Evolutionary conservation across 345 rosid genomes (phyloP).

Genomic region (Murraya paniculata): DNA sequence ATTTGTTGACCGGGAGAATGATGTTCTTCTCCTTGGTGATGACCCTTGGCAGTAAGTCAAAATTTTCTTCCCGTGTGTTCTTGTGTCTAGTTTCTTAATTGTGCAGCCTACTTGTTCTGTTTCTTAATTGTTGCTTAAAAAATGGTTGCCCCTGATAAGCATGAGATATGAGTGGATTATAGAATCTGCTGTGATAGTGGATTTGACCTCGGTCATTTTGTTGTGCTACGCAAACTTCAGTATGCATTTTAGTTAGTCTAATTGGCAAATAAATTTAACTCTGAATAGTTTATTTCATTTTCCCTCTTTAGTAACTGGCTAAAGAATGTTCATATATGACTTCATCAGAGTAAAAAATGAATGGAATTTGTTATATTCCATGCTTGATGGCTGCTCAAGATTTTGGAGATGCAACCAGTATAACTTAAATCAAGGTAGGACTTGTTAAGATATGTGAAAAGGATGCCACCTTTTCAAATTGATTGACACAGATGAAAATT

Average conservation of each 20-base stretch:
- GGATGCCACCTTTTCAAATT: not conserved
- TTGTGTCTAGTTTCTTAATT: not conserved
- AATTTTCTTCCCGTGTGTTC: not conserved
- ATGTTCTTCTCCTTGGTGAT: conserved; percentile 51
- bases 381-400: not conserved
- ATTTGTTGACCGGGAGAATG: conserved; percentile 54
- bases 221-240: not conserved
- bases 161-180: not conserved
- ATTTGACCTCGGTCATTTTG: not conserved
- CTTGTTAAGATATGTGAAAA: not conserved
- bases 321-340: not conserved
- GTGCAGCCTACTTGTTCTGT: not conserved
- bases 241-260: not conserved
- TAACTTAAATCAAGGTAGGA: not conserved
- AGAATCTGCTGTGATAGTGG: not conserved
- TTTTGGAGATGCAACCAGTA: not conserved
- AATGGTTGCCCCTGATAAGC: not conserved
- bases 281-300: not conserved
- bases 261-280: not conserved
- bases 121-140: conserved; percentile 5
- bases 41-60: conserved; percentile 52
- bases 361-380: not conserved
- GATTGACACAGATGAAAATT: not conserved
- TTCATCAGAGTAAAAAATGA: not conserved
- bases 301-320: not conserved